Conservation (phyloP, 2,329 filamentous ascomycete species). For the Fusarium papillatum region DNA sequence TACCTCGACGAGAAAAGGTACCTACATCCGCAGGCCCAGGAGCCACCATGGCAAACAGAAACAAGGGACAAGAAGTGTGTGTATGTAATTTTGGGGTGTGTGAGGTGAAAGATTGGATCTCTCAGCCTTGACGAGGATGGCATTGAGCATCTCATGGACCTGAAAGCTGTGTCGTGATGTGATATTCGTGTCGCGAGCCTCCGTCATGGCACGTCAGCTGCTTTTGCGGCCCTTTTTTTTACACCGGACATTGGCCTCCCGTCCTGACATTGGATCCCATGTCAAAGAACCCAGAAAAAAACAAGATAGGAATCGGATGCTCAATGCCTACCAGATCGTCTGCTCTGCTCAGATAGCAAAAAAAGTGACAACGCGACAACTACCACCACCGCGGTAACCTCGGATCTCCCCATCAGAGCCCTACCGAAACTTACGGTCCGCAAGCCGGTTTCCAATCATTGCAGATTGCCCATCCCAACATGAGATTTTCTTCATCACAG, state of each 20-base stretch:
- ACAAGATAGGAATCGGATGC: neutral
- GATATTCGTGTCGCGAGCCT: conserved; percentile 17
- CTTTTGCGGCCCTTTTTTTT: conserved; percentile 39
- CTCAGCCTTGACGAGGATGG: conserved; percentile 16
- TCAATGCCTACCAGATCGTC: conserved; percentile 5
- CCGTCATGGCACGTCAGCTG: conserved; percentile 32
- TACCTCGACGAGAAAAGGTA: conserved; percentile 40
- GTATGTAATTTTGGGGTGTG: conserved; percentile 3
- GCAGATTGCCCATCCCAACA: conserved; percentile 19
- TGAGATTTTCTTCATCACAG: conserved; percentile 14
- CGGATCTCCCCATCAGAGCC: conserved; percentile 24
- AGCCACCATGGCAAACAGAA: conserved; percentile 14
- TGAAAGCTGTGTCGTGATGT: conserved; percentile 23
- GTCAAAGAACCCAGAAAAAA: conserved; percentile 25
- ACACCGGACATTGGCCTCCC: conserved; percentile 30
- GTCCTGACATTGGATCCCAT: conserved; percentile 21
- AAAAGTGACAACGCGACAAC: conserved; percentile 16
- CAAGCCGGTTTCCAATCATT: conserved; percentile 28
- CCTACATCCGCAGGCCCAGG: conserved; percentile 40
- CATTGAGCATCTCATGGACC: neutral
- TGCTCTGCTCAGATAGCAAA: neutral
- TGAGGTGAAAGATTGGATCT: conserved; percentile 9
- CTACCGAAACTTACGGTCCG: conserved; percentile 15
- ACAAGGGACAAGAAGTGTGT: conserved; percentile 3
- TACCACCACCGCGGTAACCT: conserved; percentile 27